Base-by-base conservation (phyloP, 805 yeast species). In the Barnettozyma wickerhamii region DNA sequence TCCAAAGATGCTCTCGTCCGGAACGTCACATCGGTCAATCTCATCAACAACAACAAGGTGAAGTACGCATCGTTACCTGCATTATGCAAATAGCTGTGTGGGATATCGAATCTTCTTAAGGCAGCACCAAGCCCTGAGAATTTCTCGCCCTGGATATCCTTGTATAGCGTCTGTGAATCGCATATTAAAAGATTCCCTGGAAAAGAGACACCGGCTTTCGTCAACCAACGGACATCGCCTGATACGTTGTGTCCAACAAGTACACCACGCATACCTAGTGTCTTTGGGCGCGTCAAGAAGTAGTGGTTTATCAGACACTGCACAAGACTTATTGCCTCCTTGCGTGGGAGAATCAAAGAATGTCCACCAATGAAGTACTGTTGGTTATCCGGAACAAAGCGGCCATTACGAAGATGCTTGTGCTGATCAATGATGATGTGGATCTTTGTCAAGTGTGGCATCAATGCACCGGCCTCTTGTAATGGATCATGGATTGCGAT, bases 51-150 rank as follows among this genome's bases (percentile, higher is more conserved):
- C 23, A 73, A 41, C 35, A 81, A 56, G 0, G 89, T 82, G 47
- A 69, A 79, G 50, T 78, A 76, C 6, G 86, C 77, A 56, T 82
- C 90, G 52, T 82, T 82, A 3, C 81, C 85, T 2, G 84, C 89
- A 54, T 82, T 82, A 55, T 82, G 89, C 35, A 82, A 60, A 47
- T 66, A 69, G 1, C 79, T 71, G 52, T 77, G 78, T 1, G 85
- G 84, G 6, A 82, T 66, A 20, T 64, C 62, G 37, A 76, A 59
- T 35, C 67, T 53, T 30, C 73, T 57, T 14, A 81, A 60, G 0
- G 75, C 56, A 17, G 68, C 71, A 13, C 74, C 67, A 33, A 82
- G 55, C 4, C 69, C 62, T 6, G 75, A 74, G 27, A 62, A 52
- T 9, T 51, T 51, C 4, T 40, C 27, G 2, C 78, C 72, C 43